Evolutionary conservation across 805 yeast species (phyloP), one percentile per base, ranked within the genome.

Genomic region (Metschnikowia colocasiae): DNA sequence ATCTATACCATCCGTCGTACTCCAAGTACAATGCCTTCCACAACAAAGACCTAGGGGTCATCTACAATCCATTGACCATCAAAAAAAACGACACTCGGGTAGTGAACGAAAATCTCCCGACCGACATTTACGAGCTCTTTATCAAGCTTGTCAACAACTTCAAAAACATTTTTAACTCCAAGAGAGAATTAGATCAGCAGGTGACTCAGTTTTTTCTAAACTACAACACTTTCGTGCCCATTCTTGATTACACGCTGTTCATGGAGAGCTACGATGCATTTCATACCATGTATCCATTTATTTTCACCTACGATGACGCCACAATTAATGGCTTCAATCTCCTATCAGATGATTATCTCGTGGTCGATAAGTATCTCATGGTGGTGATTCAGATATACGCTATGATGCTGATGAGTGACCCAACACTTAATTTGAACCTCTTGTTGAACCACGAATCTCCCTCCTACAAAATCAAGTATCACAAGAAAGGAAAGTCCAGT

Each of bases 201-300:
- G 69, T 79, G 19, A 64, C 67, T 55, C 70, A 76, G 34, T 79
- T 68, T 57, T 79, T 79, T 55, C 64, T 77, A 49, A 74, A 77
- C 58, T 76, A 75, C 58, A 79, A 79, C 61, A 71, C 74, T 19
- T 69, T 79, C 49, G 70, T 79, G 22, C 83, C 83, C 3, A 74
- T 79, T 7, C 71, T 79, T 51, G 83, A 79, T 54, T 78, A 75
- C 53, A 76, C 73, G 40, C 62, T 69, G 31, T 79, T 79, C 52
- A 79, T 78, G 73, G 74, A 73, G 54, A 72, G 74, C 43, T 79
- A 79, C 40, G 74, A 71, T 38, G 74, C 70, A 6, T 70, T 73
- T 50, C 77, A 73, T 49, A 71, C 75, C 6, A 70, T 71, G 76
- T 72, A 71, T 46, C 77, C 77, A 7, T 72, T 72, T 46, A 72